Evolutionary conservation across 2,329 filamentous ascomycete species (phyloP), one percentile per base, ranked within the genome.

Genomic region (Chrysosporium keratinophilum): DNA sequence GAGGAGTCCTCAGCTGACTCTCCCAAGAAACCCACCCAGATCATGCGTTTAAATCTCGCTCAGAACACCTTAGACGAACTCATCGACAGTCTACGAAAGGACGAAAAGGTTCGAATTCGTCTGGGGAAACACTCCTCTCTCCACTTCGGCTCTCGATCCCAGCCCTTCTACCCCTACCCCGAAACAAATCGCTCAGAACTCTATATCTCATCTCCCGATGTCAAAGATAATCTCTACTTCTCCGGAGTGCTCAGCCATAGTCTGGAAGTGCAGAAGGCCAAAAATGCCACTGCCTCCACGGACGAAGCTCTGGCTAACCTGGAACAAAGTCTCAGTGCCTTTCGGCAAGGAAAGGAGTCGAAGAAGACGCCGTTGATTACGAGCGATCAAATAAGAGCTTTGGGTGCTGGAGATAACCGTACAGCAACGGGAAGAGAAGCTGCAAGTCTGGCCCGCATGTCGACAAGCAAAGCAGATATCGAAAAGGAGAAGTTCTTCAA

Each of bases 301-400:
- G 81, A 84, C 64, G 75, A 77, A 56, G 81, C 81, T 28, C 66
- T 83, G 65, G 78, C 78, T 51, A 75, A 74, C 39, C 71, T 84
- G 52, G 76, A 81, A 65, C 78, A 74, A 64, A 81, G 74, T 61
- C 71, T 84, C 64, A 80, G 76, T 56, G 76, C 78, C 19, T 75
- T 79, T 50, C 73, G 81, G 62, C 73, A 81, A 62, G 75, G 80
- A 59, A 82, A 81, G 67, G 76, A 81, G 65, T 79, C 79, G 37
- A 80, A 79, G 64, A 78, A 77, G 71, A 71, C 69, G 1, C 66
- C 67, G 51, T 61, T 71, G 35, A 68, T 73, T 52, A 65, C 65
- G 15, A 62, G 63, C 44, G 63, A 68, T 58, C 65, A 72, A 54
- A 63, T 69, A 55, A 65, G 62, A 52, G 66, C 64, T 40, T 59